Percentiles rank a stretch among this genome's conserved stretches.
Evolutionary conservation across 2,329 filamentous ascomycete genomes (phyloP).

Genomic region (Venturia nashicola): DNA sequence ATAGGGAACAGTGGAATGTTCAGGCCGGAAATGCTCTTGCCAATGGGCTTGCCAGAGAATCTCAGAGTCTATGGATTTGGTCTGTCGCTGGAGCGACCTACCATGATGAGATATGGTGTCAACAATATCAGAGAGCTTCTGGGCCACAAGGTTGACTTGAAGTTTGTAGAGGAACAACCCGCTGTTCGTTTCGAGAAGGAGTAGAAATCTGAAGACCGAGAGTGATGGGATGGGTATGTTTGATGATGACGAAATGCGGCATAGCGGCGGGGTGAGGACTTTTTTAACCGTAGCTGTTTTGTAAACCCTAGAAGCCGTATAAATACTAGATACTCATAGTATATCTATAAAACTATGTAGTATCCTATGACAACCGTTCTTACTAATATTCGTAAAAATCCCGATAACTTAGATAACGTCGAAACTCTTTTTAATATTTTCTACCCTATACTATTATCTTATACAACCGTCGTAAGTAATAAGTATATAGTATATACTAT

Average conservation of each 20-base stretch:
- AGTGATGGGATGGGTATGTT: not conserved
- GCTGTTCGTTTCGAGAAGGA: constrained; percentile 83
- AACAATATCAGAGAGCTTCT: constrained; percentile 80
- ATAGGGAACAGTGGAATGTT: constrained; percentile 99
- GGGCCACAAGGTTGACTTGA: constrained; percentile 89
- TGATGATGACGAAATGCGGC: not conserved
- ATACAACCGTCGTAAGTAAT: no score
- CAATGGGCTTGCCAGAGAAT: constrained; percentile 86
- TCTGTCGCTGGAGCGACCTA: constrained; percentile 80
- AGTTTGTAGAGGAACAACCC: constrained; percentile 83
- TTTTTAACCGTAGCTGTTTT: no score
- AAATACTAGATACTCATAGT: no score
- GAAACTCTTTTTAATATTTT: no score
- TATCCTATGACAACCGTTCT: no score
- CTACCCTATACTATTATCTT: no score
- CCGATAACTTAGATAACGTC: no score
- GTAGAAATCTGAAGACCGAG: constrained; percentile 23
- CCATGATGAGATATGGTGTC: constrained; percentile 80
- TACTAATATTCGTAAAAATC: no score
- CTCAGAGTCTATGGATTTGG: constrained; percentile 93
- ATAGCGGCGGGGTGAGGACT: no score
- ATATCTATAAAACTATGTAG: no score
- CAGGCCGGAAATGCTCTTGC: constrained; percentile 89
- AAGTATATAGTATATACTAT: no score
- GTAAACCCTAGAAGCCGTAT: no score